Percentiles rank a stretch among this genome's conserved stretches.
Evolutionary conservation across 2,329 filamentous ascomycete genomes (phyloP).

Genomic region (Penicillium fuscoglaucum): DNA sequence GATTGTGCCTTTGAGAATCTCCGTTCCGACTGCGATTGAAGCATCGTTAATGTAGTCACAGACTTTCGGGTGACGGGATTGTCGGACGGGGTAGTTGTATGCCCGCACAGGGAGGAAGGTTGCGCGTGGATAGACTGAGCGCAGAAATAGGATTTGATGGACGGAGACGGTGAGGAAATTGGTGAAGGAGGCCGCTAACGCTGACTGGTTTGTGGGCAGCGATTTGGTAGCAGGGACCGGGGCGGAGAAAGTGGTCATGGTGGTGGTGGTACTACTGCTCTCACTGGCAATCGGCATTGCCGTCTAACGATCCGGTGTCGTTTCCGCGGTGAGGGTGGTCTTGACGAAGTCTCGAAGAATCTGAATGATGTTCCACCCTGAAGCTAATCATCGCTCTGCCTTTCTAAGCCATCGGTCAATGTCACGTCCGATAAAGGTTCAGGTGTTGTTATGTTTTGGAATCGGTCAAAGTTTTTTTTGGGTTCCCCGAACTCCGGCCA

Average conservation of each 20-base stretch:
- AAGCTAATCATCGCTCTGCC: slow-evolving; percentile 48
- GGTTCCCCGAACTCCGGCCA: slow-evolving; percentile 12
- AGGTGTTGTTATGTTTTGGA: not conserved
- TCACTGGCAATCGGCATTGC: slow-evolving; percentile 46
- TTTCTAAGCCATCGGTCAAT: slow-evolving; percentile 36
- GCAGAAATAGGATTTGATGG: slow-evolving; percentile 83
- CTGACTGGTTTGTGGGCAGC: slow-evolving; percentile 53
- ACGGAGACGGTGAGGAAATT: slow-evolving; percentile 79
- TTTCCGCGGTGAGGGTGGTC: slow-evolving; percentile 37
- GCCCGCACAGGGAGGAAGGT: slow-evolving; percentile 79
- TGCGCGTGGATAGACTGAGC: slow-evolving; percentile 71
- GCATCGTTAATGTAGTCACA: slow-evolving; percentile 85
- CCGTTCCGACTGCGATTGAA: slow-evolving; percentile 67
- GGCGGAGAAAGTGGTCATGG: slow-evolving; percentile 43
- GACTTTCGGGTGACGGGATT: slow-evolving; percentile 81
- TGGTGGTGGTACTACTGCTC: slow-evolving; percentile 42
- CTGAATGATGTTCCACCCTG: slow-evolving; percentile 45
- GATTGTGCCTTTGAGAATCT: slow-evolving; percentile 64
- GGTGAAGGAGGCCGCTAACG: slow-evolving; percentile 68
- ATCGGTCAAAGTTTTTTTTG: slow-evolving; percentile 17
- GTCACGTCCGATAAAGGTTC: slow-evolving; percentile 13
- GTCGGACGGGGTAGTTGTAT: slow-evolving; percentile 80
- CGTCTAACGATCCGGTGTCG: slow-evolving; percentile 34
- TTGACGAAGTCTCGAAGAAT: slow-evolving; percentile 42
- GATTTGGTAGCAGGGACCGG: slow-evolving; percentile 44